Conservation (phyloP, 179 eudicot genomes). For the Nepenthes alata region DNA sequence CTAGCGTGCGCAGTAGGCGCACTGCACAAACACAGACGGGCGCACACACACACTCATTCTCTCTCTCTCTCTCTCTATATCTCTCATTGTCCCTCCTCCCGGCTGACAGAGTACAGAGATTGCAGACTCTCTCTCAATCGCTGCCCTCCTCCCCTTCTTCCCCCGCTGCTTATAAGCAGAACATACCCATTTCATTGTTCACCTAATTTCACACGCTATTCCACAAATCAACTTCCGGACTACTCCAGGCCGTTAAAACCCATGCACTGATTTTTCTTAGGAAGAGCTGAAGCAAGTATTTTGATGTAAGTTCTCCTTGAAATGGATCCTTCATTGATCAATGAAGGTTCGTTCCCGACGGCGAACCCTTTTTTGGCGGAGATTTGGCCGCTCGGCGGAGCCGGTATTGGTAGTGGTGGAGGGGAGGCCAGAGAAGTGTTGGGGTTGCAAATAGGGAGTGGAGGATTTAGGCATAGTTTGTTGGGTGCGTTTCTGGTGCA, state of each 20-base stretch:
- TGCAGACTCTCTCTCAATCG: constrained; percentile 1
- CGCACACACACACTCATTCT: not conserved
- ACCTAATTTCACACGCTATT: not conserved
- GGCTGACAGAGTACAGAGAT: not conserved
- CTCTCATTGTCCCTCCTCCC: not conserved
- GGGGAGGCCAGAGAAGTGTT: constrained; percentile 12
- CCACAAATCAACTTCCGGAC: not conserved
- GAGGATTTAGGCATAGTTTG: constrained; percentile 24
- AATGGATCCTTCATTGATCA: constrained; percentile 46
- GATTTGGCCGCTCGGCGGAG: constrained; percentile 32
- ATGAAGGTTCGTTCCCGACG: constrained; percentile 32
- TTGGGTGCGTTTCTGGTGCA: constrained; percentile 19
- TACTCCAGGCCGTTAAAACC: not conserved
- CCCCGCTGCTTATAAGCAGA: not conserved
- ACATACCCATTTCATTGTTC: not conserved
- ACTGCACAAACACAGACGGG: no score
- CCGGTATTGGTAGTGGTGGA: constrained; percentile 17
- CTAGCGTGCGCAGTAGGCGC: no score
- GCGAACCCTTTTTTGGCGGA: constrained; percentile 33
- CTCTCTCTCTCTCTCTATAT: not conserved
- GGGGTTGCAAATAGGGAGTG: constrained; percentile 33
- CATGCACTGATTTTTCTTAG: not conserved
- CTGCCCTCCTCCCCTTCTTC: not conserved
- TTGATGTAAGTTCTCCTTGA: not conserved
- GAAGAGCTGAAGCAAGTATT: not conserved